Evolutionary conservation across 345 rosid species (phyloP), one percentile per base, ranked within the genome.

Genomic region (Populus deltoides): DNA sequence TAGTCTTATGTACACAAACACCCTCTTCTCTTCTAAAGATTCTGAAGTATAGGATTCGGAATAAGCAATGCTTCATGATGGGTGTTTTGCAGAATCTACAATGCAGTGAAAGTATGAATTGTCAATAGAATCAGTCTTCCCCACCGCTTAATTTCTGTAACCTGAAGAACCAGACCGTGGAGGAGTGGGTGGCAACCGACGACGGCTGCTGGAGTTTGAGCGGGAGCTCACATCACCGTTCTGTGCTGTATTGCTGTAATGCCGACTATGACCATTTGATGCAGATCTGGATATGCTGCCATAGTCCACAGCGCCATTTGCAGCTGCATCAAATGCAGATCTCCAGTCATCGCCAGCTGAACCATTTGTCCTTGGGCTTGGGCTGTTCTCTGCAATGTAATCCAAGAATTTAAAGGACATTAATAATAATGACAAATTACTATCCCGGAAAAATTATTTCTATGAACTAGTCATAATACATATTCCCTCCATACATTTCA

Each of bases 311-410:
- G 80, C 85, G 18, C 98, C 97, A 73, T 88, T 91, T 8, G 92
- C 97, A 33, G 97, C 97, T 29, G 93, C 86, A 72, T 92, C 97
- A 59, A 97, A 97, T 70, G 99, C 99, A 74, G 91, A 83, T 86
- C 97, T 97, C 99, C 98, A 97, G 80, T 94, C 99, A 41, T 97
- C 96, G 0, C 95, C 98, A 12, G 86, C 55, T 24, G 90, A 62
- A 70, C 90, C 94, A 51, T 71, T 87, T 61, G 87, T 73, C 80
- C 88, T 90, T 43, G 97, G 24, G 59, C 59, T 53, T 55, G 62
- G 95, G 86, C 96, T 94, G 88, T 90, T 94, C 71, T 97, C 99
- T 92, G 93, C 72, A 43, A 17, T 70, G 6, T 20, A 7, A 25
- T 69, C 29, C 20, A 24, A 43, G 62, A 33, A 17, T 39, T 57